Evolutionary conservation across 2,329 filamentous ascomycete genomes (phyloP), one percentile per base, ranked within the genome.

Genomic region (Lasiodiplodia gonubiensis): DNA sequence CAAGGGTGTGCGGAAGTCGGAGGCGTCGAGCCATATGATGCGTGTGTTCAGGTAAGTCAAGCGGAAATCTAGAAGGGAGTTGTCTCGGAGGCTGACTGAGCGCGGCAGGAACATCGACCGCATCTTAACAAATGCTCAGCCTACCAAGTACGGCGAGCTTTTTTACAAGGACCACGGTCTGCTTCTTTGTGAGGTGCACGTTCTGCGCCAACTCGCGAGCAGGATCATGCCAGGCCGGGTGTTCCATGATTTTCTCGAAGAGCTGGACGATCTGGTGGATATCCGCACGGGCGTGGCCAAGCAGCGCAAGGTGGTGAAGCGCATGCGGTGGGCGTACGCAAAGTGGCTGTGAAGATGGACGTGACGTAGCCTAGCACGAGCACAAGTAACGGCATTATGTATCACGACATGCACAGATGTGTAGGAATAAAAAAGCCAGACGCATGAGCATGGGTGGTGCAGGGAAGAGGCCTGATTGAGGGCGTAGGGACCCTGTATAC

Each of bases 121-220:
- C 67, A 83, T 86, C 54, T 74, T 86, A 64, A 80, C 78, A 16
- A 76, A 79, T 35, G 80, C 80, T 18, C 76, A 72, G n/a, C 87
- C 90, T 0, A 89, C 88, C 11, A 85, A 91, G 68, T 90, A 90
- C 74, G 92, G 87, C 10, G 86, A 94, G 69, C 84, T 98, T 59
- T 90, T 90, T 1, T 97, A 97, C 83, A 96, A 94, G 79, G 93
- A 98, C 72, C 93, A 97, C 73, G 95, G 95, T 1, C 82, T 97
- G 68, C 82, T 99, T 51, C 84, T 99, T 4, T 97, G 93, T 77
- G 94, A 99, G 77, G 90, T 94, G 4, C 93, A 98, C 73, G 86
- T 93, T 35, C 83, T 99, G 64, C 88, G 93, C 54, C 87, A 87
- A 72, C 85, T 91, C 53, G 90, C 90, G 2, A 83, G 83, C 63